Conservation (phyloP, 176 grass and related monocot genomes). For the Panicum miliaceum region DNA sequence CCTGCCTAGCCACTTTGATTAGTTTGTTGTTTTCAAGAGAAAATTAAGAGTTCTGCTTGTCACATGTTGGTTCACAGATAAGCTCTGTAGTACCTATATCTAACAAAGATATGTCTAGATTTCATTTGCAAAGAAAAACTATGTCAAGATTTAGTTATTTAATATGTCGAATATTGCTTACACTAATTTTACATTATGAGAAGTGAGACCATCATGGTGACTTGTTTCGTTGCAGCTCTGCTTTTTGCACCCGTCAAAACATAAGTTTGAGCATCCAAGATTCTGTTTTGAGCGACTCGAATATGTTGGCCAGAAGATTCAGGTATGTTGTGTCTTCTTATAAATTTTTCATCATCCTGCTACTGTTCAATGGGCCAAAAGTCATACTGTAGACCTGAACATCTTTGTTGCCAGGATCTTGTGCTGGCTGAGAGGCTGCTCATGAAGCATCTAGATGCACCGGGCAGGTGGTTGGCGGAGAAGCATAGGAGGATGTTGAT, state of each 20-base stretch:
- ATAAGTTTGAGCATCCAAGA: conserved; percentile 99
- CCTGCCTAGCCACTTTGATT: neutral
- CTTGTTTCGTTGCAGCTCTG: conserved; percentile 59
- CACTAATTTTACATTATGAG: neutral
- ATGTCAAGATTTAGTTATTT: neutral
- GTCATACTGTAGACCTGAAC: conserved; percentile 21
- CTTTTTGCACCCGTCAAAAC: conserved; percentile 91
- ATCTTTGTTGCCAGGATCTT: conserved; percentile 65
- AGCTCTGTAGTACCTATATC: neutral
- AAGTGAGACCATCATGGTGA: neutral
- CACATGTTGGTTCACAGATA: neutral
- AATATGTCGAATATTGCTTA: neutral
- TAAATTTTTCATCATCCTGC: neutral
- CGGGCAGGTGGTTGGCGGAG: conserved; percentile 88
- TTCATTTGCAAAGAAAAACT: neutral
- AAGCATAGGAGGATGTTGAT: conserved; percentile 85
- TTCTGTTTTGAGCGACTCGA: conserved; percentile 96
- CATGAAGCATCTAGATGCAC: conserved; percentile 98
- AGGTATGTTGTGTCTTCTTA: conserved; percentile 56
- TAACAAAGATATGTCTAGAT: neutral
- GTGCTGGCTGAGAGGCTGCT: conserved; percentile 93
- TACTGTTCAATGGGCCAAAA: neutral
- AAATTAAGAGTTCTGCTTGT: neutral
- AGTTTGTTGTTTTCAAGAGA: neutral
- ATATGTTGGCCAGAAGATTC: conserved; percentile 97